Evolutionary conservation across 2,329 filamentous ascomycete genomes (phyloP), one percentile per base, ranked within the genome.

Genomic region (Exophiala phaeomuriformis): DNA sequence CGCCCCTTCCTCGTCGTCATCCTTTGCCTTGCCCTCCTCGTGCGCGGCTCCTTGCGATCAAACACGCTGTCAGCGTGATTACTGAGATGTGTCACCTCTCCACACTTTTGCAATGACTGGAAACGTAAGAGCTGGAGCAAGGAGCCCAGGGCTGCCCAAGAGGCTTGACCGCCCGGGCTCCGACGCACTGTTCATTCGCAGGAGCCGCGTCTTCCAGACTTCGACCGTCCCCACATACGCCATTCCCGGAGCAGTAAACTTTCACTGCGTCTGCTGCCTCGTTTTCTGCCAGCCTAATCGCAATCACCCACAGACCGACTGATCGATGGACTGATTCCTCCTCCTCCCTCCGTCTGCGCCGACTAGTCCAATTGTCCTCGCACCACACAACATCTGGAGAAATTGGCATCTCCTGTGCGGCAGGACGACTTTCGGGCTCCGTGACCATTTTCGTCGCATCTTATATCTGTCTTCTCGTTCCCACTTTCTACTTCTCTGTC

Each of bases 181-280:
- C 27, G 47, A 19, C 32, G 29, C 51, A 40, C 39, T 40, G 37
- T n/a, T 40, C 19, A 36, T 49, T 49, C 47, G 36, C 35, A 40
- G 35, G 33, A 10, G 12, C 36, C 35, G 3, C 9, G 19, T 9
- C 4, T 19, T 19, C 10, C 29, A 36, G n/a, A 19, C 19, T 19
- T 36, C 7, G 7, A 36, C 33, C 28, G 19, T 30, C 57, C 53
- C 57, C 57, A 59, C 57, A 59, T 59, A 59, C 53, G 57, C 57
- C 42, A 54, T 54, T 51, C 50, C 51, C 47, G 31, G 49, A 49
- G 42, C 39, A 55, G 51, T 47, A 56, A 57, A 51, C 42, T 49
- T 57, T 51, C 41, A 44, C 40, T 41, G 39, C 4, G 3, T 41
- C 39, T 28, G 39, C 39, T 41, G 39, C 39, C 19, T 41, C 39